Conservation (phyloP, 208 protist species). For the Wallacemonas sp. region DNA sequence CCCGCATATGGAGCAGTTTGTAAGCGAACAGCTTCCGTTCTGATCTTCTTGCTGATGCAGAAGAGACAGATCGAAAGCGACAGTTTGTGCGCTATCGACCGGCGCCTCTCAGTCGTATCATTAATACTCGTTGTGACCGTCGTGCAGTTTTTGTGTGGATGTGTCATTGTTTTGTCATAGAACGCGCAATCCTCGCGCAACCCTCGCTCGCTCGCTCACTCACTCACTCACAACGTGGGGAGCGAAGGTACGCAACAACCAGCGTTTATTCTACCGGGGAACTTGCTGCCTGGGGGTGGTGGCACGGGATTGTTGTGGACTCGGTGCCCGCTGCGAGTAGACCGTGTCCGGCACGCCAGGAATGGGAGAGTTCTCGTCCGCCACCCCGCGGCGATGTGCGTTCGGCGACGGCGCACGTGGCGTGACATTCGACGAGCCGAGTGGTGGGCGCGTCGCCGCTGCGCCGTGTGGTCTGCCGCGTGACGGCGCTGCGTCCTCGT, state of each 20-base stretch:
- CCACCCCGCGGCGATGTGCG: neutral
- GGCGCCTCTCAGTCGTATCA: too few species aligned
- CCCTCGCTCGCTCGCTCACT: neutral
- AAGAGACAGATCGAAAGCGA: too few species aligned
- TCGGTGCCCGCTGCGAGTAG: slow-evolving; percentile 3
- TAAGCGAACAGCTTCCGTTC: too few species aligned
- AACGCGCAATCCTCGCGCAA: too few species aligned
- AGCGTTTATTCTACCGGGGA: slow-evolving; percentile 1
- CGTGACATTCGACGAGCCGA: neutral
- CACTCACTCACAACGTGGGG: neutral
- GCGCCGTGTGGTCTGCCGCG: too few species aligned
- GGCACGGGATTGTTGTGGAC: neutral
- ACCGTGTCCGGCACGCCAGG: slow-evolving; percentile 15
- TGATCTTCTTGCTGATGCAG: too few species aligned
- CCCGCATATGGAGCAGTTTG: too few species aligned
- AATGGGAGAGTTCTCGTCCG: slow-evolving; percentile 10
- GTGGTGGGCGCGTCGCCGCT: neutral
- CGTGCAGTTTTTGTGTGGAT: too few species aligned
- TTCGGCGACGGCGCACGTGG: neutral
- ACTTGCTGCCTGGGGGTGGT: neutral
- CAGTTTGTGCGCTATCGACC: too few species aligned
- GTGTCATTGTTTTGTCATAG: too few species aligned
- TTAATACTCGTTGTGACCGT: too few species aligned
- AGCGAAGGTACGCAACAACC: neutral
- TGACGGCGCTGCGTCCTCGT: neutral